Percentiles rank a stretch among this genome's conserved stretches.
Conservation (phyloP, 257 asterid species). For the Fraxinus americana region DNA sequence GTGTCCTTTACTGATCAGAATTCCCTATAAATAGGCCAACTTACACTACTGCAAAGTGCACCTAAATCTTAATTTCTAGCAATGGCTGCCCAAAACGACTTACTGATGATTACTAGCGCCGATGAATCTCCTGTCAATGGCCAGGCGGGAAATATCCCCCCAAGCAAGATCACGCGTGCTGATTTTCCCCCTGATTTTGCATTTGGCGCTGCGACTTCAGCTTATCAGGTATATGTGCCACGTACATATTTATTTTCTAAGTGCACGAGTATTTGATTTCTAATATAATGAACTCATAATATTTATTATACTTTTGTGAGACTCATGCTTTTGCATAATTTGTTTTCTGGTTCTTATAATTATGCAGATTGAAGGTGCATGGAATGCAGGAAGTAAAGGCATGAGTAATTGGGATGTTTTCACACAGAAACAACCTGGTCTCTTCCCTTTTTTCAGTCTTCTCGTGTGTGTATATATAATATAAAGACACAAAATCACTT, state of each 20-base stretch:
- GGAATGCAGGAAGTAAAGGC: constrained; percentile 37
- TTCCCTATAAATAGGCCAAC: too few species aligned
- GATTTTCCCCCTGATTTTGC: too few species aligned
- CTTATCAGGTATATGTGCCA: constrained; percentile 18
- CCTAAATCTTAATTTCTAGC: too few species aligned
- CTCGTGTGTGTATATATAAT: neutral
- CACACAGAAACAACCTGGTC: constrained; percentile 23
- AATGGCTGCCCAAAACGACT: too few species aligned
- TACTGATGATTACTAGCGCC: too few species aligned
- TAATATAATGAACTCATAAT: neutral
- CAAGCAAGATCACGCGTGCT: too few species aligned
- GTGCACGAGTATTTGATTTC: neutral
- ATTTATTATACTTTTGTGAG: neutral
- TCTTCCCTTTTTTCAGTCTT: neutral
- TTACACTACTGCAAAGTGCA: too few species aligned
- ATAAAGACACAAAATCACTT: too few species aligned
- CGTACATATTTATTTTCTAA: neutral
- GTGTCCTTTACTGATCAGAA: too few species aligned
- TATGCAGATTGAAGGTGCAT: constrained; percentile 35
- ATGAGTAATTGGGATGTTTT: constrained; percentile 47
- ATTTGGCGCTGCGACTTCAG: too few species aligned
- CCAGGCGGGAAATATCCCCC: too few species aligned
- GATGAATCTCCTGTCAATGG: too few species aligned
- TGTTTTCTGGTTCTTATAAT: neutral
- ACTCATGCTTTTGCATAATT: neutral